phyloP scores from a whole-genome alignment of 305 asterid species.

The Solanum aculeatissimum region DNA sequence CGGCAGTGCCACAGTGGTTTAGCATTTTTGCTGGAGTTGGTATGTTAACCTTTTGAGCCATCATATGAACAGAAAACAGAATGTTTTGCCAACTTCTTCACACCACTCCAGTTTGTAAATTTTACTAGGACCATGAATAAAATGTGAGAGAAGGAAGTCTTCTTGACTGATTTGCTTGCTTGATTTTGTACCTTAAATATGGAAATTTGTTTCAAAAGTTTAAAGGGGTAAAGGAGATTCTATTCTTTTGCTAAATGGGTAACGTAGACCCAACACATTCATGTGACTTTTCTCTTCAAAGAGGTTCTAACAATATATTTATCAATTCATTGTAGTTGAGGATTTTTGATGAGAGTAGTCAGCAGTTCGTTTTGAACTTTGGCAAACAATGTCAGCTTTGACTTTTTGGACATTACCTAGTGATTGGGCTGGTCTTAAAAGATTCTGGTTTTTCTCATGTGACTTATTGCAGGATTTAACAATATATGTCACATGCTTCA shows the following conservation, averaged over 20 bases:
- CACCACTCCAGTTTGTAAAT: background rate
- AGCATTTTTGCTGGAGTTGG: background rate
- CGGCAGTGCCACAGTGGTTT: background rate
- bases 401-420: background rate
- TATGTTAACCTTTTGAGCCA: background rate
- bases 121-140: background rate
- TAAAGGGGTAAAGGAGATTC: background rate
- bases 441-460: background rate
- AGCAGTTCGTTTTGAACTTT: background rate
- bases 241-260: background rate
- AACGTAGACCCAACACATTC: background rate
- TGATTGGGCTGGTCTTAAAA: background rate
- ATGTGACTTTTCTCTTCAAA: background rate
- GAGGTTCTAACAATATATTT: background rate
- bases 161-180: background rate
- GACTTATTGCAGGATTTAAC: background rate
- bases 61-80: background rate
- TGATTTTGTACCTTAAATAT: background rate
- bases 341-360: background rate
- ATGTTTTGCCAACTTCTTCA: background rate
- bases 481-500: background rate
- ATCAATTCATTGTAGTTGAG: background rate
- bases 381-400: background rate
- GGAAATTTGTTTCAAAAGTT: background rate
- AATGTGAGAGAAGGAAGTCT: background rate